A percentile compares a stretch with the other conserved stretches of the same genome.
Evolutionary conservation across 441 rosid genomes (phyloP).

Genomic region (Pelargonium cotyledonis): DNA sequence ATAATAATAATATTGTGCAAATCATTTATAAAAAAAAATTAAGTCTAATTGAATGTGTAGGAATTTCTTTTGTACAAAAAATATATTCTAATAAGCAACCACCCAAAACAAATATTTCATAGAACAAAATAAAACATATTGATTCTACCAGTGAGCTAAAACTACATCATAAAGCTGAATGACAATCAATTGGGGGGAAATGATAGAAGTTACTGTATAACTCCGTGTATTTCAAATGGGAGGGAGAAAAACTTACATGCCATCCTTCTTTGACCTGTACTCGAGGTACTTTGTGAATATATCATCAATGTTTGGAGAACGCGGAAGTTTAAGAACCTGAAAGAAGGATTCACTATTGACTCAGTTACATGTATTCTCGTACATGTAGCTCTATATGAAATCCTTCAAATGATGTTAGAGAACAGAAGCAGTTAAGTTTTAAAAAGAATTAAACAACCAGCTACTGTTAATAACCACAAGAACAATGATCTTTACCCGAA

Average conservation of each 20-base stretch:
- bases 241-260: conserved; percentile 46
- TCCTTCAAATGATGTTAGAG: not conserved
- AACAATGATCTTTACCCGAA: not conserved
- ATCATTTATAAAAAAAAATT: too few species aligned
- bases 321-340: conserved; percentile 94
- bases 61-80: too few species aligned
- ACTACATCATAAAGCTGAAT: not conserved
- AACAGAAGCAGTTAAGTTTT: not conserved
- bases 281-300: conserved; percentile 79
- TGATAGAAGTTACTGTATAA: not conserved
- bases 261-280: conserved; percentile 79
- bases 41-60: too few species aligned
- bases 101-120: not conserved
- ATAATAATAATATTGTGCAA: too few species aligned
- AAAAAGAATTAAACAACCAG: not conserved
- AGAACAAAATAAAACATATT: not conserved
- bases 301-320: conserved; percentile 80
- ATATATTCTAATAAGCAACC: too few species aligned
- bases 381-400: conserved; percentile 9
- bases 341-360: conserved; percentile 14
- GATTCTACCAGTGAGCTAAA: not conserved
- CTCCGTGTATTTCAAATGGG: conserved; percentile 12
- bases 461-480: not conserved
- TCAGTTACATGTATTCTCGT: conserved; percentile 10
- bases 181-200: not conserved